Base-by-base conservation (phyloP, 441 rosid species). In the Geranium incanum region DNA sequence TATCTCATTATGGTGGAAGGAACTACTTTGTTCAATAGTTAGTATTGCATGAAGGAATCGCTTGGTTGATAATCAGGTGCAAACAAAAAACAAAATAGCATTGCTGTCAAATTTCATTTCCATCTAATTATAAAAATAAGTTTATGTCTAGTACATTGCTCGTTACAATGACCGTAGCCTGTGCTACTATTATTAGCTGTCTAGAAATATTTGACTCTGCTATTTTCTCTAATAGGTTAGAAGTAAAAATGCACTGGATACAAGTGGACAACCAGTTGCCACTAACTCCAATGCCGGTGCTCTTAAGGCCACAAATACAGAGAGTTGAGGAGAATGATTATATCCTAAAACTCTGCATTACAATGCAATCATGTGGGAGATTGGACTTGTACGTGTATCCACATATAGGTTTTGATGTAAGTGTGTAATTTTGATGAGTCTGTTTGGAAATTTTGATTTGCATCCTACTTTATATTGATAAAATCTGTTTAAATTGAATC, bases 211-310 rank as follows among this genome's bases (percentile, higher is more conserved):
- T 52, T 52, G n/a, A 15, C 33, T 19, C 19, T 62, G 66, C 3
- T 62, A 18, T 62, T 52, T 19, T 62, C 18, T 62, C 12, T 82
- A 70, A 36, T 84, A 93, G 98, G 86, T 91, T 89, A 85, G 88
- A 89, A 84, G 73, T 92, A 74, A 84, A 91, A 83, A 86, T 91
- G 91, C 86, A 71, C 67, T 90, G 95, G 70, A 77, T 91, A 81
- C 99, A 95, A 87, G 86, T 91, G 74, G 99, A 92, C 81, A 95
- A 92, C 79, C 99, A 95, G 80, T 79, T 95, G 84, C 99, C 99
- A 18, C 81, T 95, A 77, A 85, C 93, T 77, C 94, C 95, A 70
- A 87, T 86, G 86, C 99, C 99, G 52, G 98, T 92, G 82, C 92
- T 95, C 76, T 92, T 91, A 75, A 87, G 99, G 80, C 97, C 98